Evolutionary conservation across 148 eudicot genomes (phyloP).

Genomic region (Camellia japonica): DNA sequence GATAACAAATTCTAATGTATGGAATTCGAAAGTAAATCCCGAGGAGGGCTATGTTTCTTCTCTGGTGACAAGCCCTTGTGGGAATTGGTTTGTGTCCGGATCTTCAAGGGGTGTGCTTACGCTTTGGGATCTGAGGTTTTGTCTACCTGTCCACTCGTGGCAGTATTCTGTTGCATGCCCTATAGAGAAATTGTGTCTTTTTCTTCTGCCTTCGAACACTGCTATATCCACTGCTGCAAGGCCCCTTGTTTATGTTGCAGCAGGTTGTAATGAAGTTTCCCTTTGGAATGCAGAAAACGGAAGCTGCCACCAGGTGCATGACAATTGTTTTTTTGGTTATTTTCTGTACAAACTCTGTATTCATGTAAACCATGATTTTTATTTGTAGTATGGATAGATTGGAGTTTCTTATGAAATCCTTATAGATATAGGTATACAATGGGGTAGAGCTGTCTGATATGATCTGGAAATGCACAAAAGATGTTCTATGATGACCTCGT

Average conservation of each 20-base stretch:
- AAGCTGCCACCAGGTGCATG: conserved; percentile 91
- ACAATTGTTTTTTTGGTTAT: conserved; percentile 1
- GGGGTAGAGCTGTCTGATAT: conserved; percentile 13
- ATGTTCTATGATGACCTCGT: neutral
- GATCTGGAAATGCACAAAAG: neutral
- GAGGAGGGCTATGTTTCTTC: conserved; percentile 88
- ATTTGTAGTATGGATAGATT: neutral
- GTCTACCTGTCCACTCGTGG: conserved; percentile 89
- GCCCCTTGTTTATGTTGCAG: conserved; percentile 97
- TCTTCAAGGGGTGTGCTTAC: conserved; percentile 94
- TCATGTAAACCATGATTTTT: neutral
- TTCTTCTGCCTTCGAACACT: conserved; percentile 67
- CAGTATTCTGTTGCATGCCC: conserved; percentile 77
- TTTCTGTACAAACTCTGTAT: neutral
- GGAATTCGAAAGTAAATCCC: conserved; percentile 72
- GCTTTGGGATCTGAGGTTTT: conserved; percentile 93
- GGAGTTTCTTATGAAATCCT: neutral
- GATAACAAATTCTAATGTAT: conserved; percentile 56
- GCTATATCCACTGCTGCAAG: conserved; percentile 73
- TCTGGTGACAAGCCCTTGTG: conserved; percentile 75
- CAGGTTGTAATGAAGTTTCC: conserved; percentile 93
- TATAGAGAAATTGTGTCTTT: conserved; percentile 82
- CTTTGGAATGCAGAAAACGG: conserved; percentile 99
- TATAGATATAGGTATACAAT: neutral
- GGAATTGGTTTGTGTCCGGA: conserved; percentile 98